phyloP scores from a whole-genome alignment of 2,329 filamentous ascomycete genomes.

The Aspergillus candidus region DNA sequence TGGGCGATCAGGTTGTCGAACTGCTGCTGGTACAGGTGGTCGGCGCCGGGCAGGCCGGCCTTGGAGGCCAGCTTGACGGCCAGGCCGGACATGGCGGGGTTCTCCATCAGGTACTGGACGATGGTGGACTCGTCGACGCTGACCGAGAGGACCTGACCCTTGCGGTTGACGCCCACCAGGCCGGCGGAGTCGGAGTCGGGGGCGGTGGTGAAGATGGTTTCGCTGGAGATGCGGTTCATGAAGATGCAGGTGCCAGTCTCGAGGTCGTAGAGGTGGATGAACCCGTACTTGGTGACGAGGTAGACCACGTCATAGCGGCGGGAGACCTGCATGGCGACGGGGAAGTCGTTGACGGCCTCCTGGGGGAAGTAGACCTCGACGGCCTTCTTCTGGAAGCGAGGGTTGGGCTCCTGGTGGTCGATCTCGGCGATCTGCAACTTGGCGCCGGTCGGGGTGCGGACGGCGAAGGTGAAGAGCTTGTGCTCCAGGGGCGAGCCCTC shows the following conservation, averaged over 20 bases:
- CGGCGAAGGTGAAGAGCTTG: constrained; percentile 94
- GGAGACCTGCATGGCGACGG: constrained; percentile 94
- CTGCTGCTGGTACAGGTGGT: constrained; percentile 84
- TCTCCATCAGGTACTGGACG: constrained; percentile 92
- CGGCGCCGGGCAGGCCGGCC: constrained; percentile 87
- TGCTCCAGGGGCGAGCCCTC: constrained; percentile 87
- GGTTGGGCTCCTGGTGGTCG: constrained; percentile 84
- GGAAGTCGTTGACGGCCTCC: constrained; percentile 94
- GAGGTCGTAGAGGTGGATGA: constrained; percentile 97
- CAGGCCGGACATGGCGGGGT: constrained; percentile 86
- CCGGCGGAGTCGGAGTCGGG: constrained; percentile 77
- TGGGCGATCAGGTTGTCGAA: constrained; percentile 81
- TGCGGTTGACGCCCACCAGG: constrained; percentile 91
- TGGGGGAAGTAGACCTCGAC: constrained; percentile 97
- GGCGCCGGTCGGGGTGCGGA: constrained; percentile 78
- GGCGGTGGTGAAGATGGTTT: constrained; percentile 95
- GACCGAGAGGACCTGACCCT: constrained; percentile 92
- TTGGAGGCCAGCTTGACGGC: constrained; percentile 95
- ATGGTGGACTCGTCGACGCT: constrained; percentile 87
- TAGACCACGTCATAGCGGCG: constrained; percentile 96
- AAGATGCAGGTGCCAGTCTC: constrained; percentile 95
- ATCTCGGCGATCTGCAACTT: constrained; percentile 98
- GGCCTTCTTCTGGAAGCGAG: constrained; percentile 86
- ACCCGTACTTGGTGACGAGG: constrained; percentile 96
- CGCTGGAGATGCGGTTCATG: constrained; percentile 99